Evolutionary conservation across 805 yeast genomes (phyloP).

Genomic region (Suhomyces kilbournensis): DNA sequence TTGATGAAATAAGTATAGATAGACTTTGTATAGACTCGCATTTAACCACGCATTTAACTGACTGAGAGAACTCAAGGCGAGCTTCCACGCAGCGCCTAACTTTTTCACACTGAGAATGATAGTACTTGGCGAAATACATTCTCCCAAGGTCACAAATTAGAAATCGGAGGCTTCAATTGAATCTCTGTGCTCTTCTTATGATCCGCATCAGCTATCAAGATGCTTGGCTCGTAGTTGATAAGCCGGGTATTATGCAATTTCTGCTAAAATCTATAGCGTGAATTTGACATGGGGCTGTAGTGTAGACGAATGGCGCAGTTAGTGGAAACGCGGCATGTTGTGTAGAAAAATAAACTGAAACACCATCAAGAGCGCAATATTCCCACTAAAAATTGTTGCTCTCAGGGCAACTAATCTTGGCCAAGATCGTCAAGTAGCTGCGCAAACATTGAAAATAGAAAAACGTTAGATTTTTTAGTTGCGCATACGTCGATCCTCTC

Average conservation of each 20-base stretch:
- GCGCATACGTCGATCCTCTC: not conserved
- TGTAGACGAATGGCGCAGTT: not conserved
- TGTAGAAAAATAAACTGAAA: not conserved
- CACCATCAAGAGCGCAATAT: not conserved
- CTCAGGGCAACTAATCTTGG: not conserved
- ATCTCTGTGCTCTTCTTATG: too few relatives aligned
- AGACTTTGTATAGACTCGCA: not conserved
- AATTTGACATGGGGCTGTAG: not conserved
- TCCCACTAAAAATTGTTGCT: not conserved
- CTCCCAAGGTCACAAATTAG: not conserved
- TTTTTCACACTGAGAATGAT: not conserved
- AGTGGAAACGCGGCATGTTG: not conserved
- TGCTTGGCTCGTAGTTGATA: not conserved
- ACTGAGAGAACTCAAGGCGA: not conserved
- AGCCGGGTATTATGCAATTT: not conserved
- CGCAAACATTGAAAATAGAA: too few relatives aligned
- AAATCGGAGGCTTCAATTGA: too few relatives aligned
- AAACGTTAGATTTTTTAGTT: not conserved
- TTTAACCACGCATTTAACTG: not conserved
- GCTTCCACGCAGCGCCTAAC: not conserved
- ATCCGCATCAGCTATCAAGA: too few relatives aligned
- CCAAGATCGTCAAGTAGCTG: not conserved
- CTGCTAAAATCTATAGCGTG: not conserved
- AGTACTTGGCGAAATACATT: not conserved
- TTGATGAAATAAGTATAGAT: constrained; percentile 28